These are phyloP conservation scores for Saprolegnia diclina DNA, from an alignment of 352 stramenopile genomes.

Conservation along the genomic window DNA sequence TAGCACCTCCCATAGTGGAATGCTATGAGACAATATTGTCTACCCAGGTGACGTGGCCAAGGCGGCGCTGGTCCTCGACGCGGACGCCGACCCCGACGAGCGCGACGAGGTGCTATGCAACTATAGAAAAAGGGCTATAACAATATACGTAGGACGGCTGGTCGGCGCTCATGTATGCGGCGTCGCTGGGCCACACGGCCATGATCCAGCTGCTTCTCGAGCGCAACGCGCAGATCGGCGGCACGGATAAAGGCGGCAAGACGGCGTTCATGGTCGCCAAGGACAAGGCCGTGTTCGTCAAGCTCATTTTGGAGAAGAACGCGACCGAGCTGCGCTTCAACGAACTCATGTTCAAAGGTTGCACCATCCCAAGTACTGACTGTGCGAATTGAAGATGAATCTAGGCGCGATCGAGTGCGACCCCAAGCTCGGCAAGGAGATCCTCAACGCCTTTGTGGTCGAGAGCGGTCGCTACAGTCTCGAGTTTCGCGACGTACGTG, in stretches of 20 bases:
- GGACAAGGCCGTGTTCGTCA: conserved; percentile 24
- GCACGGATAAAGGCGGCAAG: conserved; percentile 26
- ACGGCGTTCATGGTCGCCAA: conserved; percentile 25
- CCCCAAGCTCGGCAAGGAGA: conserved; percentile 24
- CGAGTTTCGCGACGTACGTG: conserved; percentile 22
- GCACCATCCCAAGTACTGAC: not conserved
- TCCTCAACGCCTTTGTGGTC: conserved; percentile 25
- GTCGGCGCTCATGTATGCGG: conserved; percentile 25
- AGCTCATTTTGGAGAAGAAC: conserved; percentile 16
- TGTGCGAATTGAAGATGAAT: not conserved
- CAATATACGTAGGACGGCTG: conserved; percentile 20
- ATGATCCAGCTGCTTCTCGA: conserved; percentile 19
- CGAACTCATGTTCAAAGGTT: conserved; percentile 27
- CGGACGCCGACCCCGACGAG: conserved; percentile 13
- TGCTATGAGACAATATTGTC: too few relatives aligned
- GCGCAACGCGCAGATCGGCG: conserved; percentile 10
- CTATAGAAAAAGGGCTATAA: not conserved
- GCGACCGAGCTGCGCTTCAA: conserved; percentile 24
- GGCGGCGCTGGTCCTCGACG: not conserved
- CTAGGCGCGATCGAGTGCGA: conserved; percentile 25
- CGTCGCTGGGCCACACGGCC: conserved; percentile 11
- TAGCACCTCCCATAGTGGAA: too few relatives aligned
- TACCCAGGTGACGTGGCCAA: not conserved
- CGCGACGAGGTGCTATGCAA: conserved; percentile 11
- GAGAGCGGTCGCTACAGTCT: conserved; percentile 22